These are phyloP conservation scores for Raddia distichophylla DNA, from an alignment of 176 grass and related monocot genomes.

Conservation along the genomic window DNA sequence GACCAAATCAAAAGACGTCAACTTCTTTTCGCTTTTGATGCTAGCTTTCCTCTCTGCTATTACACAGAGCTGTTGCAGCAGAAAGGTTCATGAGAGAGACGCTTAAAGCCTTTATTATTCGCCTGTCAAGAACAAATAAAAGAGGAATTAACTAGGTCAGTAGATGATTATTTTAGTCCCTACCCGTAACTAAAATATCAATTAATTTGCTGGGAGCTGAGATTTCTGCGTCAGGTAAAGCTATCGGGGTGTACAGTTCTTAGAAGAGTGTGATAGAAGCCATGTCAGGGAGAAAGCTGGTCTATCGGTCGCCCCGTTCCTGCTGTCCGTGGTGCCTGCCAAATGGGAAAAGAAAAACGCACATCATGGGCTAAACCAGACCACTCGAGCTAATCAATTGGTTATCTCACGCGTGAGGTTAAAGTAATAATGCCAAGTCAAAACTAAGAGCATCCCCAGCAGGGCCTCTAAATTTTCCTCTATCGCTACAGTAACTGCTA, in stretches of 20 bases:
- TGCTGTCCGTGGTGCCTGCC: background rate
- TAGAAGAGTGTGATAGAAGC: background rate
- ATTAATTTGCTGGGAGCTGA: slow-evolving; percentile 2
- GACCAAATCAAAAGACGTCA: background rate
- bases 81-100: background rate
- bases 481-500: no score
- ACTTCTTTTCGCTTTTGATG: background rate
- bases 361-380: slow-evolving; percentile 5
- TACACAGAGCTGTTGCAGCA: background rate
- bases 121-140: background rate
- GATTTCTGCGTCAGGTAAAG: background rate
- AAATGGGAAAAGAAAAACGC: slow-evolving; percentile 32
- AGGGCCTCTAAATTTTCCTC: no score
- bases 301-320: background rate
- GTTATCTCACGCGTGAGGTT: background rate
- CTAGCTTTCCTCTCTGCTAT: background rate
- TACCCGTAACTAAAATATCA: background rate
- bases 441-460: no score
- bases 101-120: background rate
- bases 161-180: background rate
- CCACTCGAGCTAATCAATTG: background rate
- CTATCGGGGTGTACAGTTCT: background rate
- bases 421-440: background rate
- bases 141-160: background rate
- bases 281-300: background rate